These are phyloP conservation scores for Aspergillus affinis DNA, from an alignment of 495 filamentous ascomycete species.

Conservation along the genomic window DNA sequence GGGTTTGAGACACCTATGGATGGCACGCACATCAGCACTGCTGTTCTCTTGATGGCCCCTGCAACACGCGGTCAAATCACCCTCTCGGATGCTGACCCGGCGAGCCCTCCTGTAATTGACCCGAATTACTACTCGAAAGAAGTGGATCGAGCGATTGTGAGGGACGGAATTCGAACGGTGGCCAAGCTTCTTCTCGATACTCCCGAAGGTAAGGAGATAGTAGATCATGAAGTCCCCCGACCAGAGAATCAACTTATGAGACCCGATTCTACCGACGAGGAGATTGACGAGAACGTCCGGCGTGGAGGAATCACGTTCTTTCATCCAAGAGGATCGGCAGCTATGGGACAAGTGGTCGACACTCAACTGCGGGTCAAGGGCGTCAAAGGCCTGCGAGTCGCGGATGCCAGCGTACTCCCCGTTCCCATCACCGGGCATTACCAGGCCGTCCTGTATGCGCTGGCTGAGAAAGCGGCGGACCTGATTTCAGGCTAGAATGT, in stretches of 20 bases:
- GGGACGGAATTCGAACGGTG: conserved; percentile 22
- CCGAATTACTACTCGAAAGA: conserved; percentile 43
- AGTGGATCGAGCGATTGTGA: conserved; percentile 27
- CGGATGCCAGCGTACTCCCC: conserved; percentile 42
- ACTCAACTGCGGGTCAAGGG: conserved; percentile 34
- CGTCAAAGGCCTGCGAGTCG: conserved; percentile 35
- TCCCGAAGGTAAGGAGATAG: conserved; percentile 17
- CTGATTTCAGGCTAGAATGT: conserved; percentile 10
- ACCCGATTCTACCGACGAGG: conserved; percentile 25
- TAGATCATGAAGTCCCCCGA: conserved; percentile 23
- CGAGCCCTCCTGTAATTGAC: conserved; percentile 35
- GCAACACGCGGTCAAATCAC: conserved; percentile 44
- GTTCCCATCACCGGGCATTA: conserved; percentile 30
- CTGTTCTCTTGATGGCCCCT: conserved; percentile 30
- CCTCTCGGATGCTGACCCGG: conserved; percentile 29
- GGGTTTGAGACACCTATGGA: conserved; percentile 30
- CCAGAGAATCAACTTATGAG: conserved; percentile 19
- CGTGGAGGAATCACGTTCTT: conserved; percentile 25
- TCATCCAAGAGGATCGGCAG: conserved; percentile 31
- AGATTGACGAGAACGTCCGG: conserved; percentile 28
- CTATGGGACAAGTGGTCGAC: conserved; percentile 45
- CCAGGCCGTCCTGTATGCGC: conserved; percentile 35
- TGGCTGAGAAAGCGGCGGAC: conserved; percentile 34
- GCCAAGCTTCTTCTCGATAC: conserved; percentile 18
- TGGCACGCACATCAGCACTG: conserved; percentile 35